These are phyloP conservation scores for Colletotrichum incanum DNA, from an alignment of 2,329 filamentous ascomycete genomes.

Conservation along the genomic window DNA sequence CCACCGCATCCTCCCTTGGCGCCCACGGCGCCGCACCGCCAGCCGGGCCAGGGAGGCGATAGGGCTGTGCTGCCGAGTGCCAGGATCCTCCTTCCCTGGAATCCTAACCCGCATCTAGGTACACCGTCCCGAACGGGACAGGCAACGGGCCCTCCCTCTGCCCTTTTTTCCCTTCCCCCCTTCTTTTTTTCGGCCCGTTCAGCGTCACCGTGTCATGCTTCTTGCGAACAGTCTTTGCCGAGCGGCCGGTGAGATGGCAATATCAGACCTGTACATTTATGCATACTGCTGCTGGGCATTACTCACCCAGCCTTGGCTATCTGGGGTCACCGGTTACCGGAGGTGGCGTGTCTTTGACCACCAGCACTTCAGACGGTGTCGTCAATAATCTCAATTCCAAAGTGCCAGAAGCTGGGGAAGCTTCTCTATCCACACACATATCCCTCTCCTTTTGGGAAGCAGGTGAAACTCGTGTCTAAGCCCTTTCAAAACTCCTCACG, in stretches of 20 bases:
- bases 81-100: conserved; percentile 1
- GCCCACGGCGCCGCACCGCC: conserved; percentile 21
- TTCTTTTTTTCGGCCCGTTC: background rate
- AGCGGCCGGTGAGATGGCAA: background rate
- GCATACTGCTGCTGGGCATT: background rate
- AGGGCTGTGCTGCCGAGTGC: conserved; percentile 26
- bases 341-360: conserved; percentile 4
- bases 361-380: conserved; percentile 10
- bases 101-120: background rate
- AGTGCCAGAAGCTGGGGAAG: background rate
- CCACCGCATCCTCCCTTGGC: background rate
- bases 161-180: too few species aligned
- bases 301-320: background rate
- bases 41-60: conserved; percentile 3
- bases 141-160: conserved; percentile 12
- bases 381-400: conserved; percentile 8
- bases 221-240: background rate
- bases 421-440: background rate
- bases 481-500: conserved; percentile 19
- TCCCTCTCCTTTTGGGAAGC: background rate
- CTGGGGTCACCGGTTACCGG: too few species aligned
- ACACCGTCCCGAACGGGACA: conserved; percentile 22
- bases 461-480: conserved; percentile 29
- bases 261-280: conserved; percentile 23
- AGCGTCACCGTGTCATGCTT: background rate